Evolutionary conservation across 257 asterid genomes (phyloP).

Genomic region (Solanum dulcamara): DNA sequence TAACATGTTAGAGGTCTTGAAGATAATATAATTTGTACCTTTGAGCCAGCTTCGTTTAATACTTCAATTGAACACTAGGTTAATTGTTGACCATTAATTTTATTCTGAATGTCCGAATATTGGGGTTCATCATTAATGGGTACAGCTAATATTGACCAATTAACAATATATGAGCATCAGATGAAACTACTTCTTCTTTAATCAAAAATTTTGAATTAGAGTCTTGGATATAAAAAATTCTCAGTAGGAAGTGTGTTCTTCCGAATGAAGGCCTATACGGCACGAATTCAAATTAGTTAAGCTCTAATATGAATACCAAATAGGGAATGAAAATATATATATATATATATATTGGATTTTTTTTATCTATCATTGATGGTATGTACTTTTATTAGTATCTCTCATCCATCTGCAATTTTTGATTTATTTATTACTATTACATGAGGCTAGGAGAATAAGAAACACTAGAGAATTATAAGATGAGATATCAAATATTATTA

Average conservation of each 20-base stretch:
- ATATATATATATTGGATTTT: neutral
- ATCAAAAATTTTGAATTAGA: too few species aligned
- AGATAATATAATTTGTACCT: constrained; percentile 1
- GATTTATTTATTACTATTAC: too few species aligned
- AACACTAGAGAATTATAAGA: neutral
- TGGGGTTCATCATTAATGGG: constrained; percentile 8
- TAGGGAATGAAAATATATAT: too few species aligned
- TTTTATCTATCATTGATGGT: neutral
- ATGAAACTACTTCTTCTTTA: too few species aligned
- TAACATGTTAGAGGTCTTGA: neutral
- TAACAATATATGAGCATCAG: constrained; percentile 4
- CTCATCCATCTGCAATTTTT: neutral
- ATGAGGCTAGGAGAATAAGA: neutral
- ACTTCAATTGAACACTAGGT: neutral
- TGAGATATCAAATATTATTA: too few species aligned
- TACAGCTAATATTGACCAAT: constrained; percentile 18
- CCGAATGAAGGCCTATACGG: too few species aligned
- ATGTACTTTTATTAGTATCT: neutral
- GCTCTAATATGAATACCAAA: too few species aligned
- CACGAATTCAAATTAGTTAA: too few species aligned
- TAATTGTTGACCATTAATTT: constrained; percentile 1
- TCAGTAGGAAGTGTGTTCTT: too few species aligned
- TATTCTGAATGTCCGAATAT: constrained; percentile 13
- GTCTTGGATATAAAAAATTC: too few species aligned
- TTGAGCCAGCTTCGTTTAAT: neutral